Evolutionary conservation across 2,329 filamentous ascomycete genomes (phyloP), one percentile per base, ranked within the genome.

Genomic region (Sporothrix pallida): DNA sequence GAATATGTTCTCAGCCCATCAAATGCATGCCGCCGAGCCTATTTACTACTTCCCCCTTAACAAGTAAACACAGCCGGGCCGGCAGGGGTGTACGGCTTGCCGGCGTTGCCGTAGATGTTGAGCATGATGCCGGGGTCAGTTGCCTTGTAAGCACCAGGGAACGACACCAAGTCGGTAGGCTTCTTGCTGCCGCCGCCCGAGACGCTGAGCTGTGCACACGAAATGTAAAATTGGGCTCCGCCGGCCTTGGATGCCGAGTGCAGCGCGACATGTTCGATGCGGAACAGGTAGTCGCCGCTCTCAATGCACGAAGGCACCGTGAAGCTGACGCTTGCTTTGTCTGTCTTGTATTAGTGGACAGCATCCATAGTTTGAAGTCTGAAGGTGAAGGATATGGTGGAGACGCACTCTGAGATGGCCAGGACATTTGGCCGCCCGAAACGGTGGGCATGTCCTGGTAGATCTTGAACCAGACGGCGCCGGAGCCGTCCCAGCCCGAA

Each of bases 391-490:
- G 50, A n/a, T 37, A 37, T 37, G 31, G 52, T 2, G 3, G 12
- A 9, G 17, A 20, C 58, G 31, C n/a, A 65, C 60, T 68, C 63
- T 50, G 44, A 3, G 44, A 68, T 4, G 75, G 63, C 76, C 76
- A 77, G 5, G 75, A 74, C 15, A 77, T 60, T 4, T 65, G 10
- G 46, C 71, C 60, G 58, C 74, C 74, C 42, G 74, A 76, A 52
- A 78, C 77, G 8, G 71, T 74, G 54, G 78, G 78, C 74, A 78
- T 77, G 74, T 81, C 79, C 67, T 81, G 77, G 77, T 80, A 81
- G 58, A 83, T 80, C 78, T 83, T 83, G 79, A 83, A 83, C 81
- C 81, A 83, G 20, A 80, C 79, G 8, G 77, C 75, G 12, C 80
- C 82, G 8, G 77, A 75, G 2, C 80, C 81, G 72, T 81, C 79